Base-by-base conservation (phyloP, 2,329 filamentous ascomycete species). In the Sporothrix humicola region DNA sequence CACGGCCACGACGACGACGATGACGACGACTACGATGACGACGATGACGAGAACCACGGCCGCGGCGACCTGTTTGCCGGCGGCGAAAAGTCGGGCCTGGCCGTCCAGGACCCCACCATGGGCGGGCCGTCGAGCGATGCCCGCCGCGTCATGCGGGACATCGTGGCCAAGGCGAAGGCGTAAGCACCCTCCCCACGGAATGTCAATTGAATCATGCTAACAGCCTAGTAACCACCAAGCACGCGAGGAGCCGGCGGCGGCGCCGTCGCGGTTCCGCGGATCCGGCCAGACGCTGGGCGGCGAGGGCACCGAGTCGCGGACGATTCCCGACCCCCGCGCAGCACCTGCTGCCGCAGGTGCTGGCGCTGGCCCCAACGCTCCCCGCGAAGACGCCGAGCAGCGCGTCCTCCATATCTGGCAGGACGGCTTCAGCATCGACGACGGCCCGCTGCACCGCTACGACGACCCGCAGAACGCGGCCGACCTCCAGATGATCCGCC, bases 381-480 rank as follows among this genome's bases (percentile, higher is more conserved):
- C 46, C 26, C 31, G 31, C 31, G 31, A 37, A 37, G 31, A 37
- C 4, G 31, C 31, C 31, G 89, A 92, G 75, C 89, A 89, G 69
- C 90, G 93, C 69, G 87, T 89, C 12, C 85, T 97, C 71, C 93
- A 95, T 79, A 86, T 96, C 61, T 97, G 93, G 93, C 87, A 88
- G 58, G 91, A 97, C 79, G 93, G 93, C 15, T 95, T 96, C 83
- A 95, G 92, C 76, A 90, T 97, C 75, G 93, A 95, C 74, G 92
- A 96, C 78, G 93, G 93, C 42, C 88, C 90, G 65, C 88, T 96
- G 52, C 90, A 88, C 80, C 89, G 92, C 73, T 95, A 93, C 79
- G 92, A 95, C 78, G 93, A 96, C 80, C 92, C 93, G 0, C 87
- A 87, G 44, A 94, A 95, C 80, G 88, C 90, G 44, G 85, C 87